Base-by-base conservation (phyloP, 2,329 filamentous ascomycete species). In the Hypomyces rosellus region DNA sequence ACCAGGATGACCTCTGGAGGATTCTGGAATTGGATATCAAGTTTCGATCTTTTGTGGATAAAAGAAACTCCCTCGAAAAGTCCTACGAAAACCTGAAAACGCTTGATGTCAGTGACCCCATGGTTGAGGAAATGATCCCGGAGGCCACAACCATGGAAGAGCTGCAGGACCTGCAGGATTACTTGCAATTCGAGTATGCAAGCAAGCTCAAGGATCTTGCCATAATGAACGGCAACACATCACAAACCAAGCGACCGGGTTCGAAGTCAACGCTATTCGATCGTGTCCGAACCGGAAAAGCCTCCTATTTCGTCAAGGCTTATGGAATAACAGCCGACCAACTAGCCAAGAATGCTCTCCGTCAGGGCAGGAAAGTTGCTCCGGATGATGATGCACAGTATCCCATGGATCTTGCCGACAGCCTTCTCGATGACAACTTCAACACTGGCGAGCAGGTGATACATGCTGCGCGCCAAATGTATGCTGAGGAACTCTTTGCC, bases 11-110 rank as follows among this genome's bases (percentile, higher is more conserved):
- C 60, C 73, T 99, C 3, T 99, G 93, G 93, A 86, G 90, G 49
- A 89, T 99, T 46, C 81, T 97, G 39, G 93, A 99, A 60, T 79
- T 95, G 48, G 93, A 99, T 65, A 84, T 97, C 64, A 96, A 96
- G 66, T 99, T 95, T 68, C 85, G 91, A 44, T 93, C 91, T 2
- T 81, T 97, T 49, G 79, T 95, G 42, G 93, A 99, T 62, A 96
- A 96, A 74, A 84, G 92, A 36, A 92, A 92, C 59, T 81, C 88
- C 2, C 79, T 99, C 13, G 84, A 91, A 61, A 87, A 82, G 69
- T 86, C 84, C 0, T 92, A 85, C 55, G 82, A 89, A 14, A 88
- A 84, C 54, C 72, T 96, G 16, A 86, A 83, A 61, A 71, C 71
- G 5, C 71, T 81, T 15, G 77, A 78, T 3, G 74, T 91, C 16